Evolutionary conservation across 306 rosid genomes (phyloP).

Genomic region (Dryas octopetala): DNA sequence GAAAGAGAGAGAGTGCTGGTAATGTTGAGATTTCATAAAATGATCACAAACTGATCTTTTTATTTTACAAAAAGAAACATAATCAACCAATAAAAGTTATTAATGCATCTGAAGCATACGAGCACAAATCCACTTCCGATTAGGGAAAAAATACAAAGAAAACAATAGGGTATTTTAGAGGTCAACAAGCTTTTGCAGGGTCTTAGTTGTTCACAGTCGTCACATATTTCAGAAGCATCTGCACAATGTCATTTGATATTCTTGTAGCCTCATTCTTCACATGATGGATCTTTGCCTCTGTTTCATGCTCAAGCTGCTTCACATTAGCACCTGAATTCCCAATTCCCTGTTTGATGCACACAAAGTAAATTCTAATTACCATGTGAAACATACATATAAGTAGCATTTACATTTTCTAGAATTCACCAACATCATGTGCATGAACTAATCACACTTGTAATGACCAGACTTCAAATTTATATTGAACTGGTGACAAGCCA

Average conservation of each 20-base stretch:
- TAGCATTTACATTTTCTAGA: not conserved
- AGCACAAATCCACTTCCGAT: not conserved
- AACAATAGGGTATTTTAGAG: not conserved
- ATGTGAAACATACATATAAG: no score
- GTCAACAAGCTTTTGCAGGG: not conserved
- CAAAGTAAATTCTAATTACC: not conserved
- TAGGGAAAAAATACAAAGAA: not conserved
- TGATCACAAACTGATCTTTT: not conserved
- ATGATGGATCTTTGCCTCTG: slow-evolving; percentile 59
- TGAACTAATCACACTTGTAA: no score
- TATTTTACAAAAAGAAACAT: not conserved
- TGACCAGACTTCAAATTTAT: no score
- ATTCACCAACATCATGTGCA: no score
- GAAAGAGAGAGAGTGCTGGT: no score
- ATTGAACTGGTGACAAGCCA: no score
- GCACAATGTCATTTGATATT: slow-evolving; percentile 22
- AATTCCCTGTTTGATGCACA: slow-evolving; percentile 50
- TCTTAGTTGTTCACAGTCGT: slow-evolving; percentile 17
- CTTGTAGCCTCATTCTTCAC: slow-evolving; percentile 58
- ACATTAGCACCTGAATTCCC: slow-evolving; percentile 91
- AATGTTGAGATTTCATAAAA: no score
- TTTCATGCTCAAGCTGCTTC: slow-evolving; percentile 78
- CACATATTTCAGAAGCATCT: slow-evolving; percentile 15
- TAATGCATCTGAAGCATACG: not conserved
- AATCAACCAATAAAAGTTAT: not conserved